Base-by-base conservation (phyloP, 2,329 filamentous ascomycete genomes). In the Teratosphaeria zuluensis region DNA sequence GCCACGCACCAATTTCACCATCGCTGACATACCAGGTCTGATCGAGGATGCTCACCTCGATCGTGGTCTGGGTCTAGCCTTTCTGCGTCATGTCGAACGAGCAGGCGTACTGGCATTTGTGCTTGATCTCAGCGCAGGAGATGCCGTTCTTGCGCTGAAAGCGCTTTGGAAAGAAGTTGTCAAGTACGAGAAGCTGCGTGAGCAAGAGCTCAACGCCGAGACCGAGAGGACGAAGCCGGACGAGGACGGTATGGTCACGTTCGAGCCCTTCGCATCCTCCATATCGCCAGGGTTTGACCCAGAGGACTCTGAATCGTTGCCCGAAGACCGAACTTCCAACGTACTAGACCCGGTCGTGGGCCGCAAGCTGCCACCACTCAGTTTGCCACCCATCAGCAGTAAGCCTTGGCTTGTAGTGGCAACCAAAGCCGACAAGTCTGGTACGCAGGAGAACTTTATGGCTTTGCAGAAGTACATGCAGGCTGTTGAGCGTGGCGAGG, bases 371-470 rank as follows among this genome's bases (percentile, higher is more conserved):
- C 78, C 77, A 48, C 78, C 75, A 28, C 72, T 81, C 35, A 73
- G 74, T 42, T 75, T 82, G 11, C 79, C 89, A n/a, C 84, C 87
- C 48, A 95, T 97, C 64, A 88, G 89, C n/a, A 84, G 83, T 35
- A 99, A 99, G 76, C 92, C 94, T 0, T 99, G 94, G 94, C 94
- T 95, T 68, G 92, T 96, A 4, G 85, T 96, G 51, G 92, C 90
- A 1, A 96, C 92, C 21, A 97, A 97, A 75, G 92, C 90, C 0
- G 92, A 97, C 71, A 72, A 95, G 57, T 83, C 86, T 3, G 82
- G 81, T 2, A 95, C 94, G 1, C 83, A 91, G 71, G 81, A 84
- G 28, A 95, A 94, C 70, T 99, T 90, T 71, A 74, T 73, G 38
- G 74, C 76, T 56, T 76, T 99, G 65, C 84, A 85, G 64, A 74